Evolutionary conservation across 352 stramenopile genomes (phyloP).

Genomic region (Pythium vanterpoolii): DNA sequence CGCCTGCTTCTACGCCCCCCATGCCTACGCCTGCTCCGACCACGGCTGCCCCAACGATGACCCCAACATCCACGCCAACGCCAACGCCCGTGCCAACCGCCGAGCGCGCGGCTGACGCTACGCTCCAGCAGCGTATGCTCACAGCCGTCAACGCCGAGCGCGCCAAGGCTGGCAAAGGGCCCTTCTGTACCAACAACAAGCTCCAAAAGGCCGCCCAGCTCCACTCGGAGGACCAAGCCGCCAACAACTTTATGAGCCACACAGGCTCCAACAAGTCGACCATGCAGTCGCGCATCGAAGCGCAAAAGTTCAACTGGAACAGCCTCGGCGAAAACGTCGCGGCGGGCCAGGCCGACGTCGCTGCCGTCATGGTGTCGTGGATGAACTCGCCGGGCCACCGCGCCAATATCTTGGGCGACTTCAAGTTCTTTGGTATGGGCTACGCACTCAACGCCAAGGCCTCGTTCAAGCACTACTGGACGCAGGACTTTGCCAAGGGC

Average conservation of each 20-base stretch:
- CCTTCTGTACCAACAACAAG: conserved; percentile 20
- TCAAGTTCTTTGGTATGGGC: conserved; percentile 35
- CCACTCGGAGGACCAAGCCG: conserved; percentile 25
- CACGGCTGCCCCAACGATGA: neutral
- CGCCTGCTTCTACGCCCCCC: no score
- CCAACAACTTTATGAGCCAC: conserved; percentile 25
- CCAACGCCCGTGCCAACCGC: neutral
- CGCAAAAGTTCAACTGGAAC: conserved; percentile 27
- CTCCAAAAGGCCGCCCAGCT: conserved; percentile 22
- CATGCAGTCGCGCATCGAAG: conserved; percentile 17
- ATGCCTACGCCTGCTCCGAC: neutral
- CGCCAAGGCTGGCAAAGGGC: conserved; percentile 23
- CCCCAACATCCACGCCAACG: neutral
- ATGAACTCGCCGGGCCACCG: conserved; percentile 48
- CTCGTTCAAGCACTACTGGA: conserved; percentile 56
- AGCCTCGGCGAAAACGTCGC: conserved; percentile 48
- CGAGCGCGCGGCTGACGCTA: conserved; percentile 4
- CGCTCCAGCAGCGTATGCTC: conserved; percentile 36
- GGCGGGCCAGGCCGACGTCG: conserved; percentile 35
- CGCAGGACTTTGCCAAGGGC: conserved; percentile 47
- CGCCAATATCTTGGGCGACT: conserved; percentile 42
- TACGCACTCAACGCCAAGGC: conserved; percentile 39
- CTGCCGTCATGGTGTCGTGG: conserved; percentile 39
- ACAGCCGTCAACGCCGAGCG: conserved; percentile 49
- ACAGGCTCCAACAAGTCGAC: conserved; percentile 13